phyloP scores from a whole-genome alignment of 1,284 basidiomycete genomes.

The Ganoderma meredithae region DNA sequence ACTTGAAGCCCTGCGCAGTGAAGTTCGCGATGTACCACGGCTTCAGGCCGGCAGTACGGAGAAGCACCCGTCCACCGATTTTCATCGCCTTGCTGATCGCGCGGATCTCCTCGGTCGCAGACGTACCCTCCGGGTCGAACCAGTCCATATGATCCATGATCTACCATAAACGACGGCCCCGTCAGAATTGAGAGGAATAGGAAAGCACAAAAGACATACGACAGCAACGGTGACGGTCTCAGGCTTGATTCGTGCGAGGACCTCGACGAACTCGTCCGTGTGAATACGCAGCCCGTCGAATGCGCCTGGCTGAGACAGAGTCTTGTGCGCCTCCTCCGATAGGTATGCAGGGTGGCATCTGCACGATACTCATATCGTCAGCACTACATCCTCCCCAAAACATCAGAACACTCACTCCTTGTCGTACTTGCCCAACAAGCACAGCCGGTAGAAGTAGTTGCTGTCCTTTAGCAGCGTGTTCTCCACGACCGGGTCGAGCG shows the following conservation, averaged over 20 bases:
- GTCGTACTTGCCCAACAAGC: constrained; percentile 30
- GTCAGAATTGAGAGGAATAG: neutral
- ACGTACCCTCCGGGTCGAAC: constrained; percentile 31
- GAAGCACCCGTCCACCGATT: constrained; percentile 32
- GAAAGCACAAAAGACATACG: constrained; percentile 12
- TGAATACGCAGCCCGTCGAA: constrained; percentile 34
- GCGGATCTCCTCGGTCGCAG: constrained; percentile 31
- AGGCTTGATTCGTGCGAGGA: constrained; percentile 32
- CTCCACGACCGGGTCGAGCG: constrained; percentile 34
- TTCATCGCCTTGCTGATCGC: constrained; percentile 36
- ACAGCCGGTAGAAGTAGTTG: constrained; percentile 36
- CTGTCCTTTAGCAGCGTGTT: constrained; percentile 29
- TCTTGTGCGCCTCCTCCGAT: constrained; percentile 28
- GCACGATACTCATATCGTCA: neutral
- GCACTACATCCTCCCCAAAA: neutral
- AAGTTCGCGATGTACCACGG: constrained; percentile 36
- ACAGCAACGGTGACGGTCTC: constrained; percentile 33
- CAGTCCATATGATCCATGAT: constrained; percentile 38
- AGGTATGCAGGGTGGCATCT: constrained; percentile 34
- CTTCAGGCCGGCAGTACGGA: constrained; percentile 32
- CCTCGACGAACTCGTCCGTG: constrained; percentile 35
- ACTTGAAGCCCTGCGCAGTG: constrained; percentile 31
- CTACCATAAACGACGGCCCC: neutral
- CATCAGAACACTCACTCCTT: constrained; percentile 22
- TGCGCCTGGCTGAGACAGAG: constrained; percentile 28